phyloP scores from a whole-genome alignment of 106 monocot species.

The Cymbidium sinense region DNA sequence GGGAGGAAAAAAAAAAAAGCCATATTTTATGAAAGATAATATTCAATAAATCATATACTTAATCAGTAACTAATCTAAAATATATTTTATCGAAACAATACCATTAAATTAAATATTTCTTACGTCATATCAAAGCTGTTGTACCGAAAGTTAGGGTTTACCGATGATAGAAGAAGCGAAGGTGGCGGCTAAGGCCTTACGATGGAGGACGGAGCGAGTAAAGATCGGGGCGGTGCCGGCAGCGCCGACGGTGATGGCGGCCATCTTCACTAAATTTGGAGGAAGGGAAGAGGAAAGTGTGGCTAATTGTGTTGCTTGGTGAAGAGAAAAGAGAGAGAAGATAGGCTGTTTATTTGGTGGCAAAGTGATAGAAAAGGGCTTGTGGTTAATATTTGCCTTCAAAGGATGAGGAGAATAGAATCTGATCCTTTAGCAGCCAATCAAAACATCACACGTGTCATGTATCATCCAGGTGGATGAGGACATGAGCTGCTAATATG shows the following conservation, averaged over 20 bases:
- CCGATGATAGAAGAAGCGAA: not conserved
- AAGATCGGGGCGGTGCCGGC: not conserved
- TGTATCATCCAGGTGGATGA: too few species aligned
- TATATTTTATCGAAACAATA: too few species aligned
- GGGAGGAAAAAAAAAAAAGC: too few species aligned
- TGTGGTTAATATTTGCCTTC: not conserved
- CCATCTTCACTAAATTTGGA: not conserved
- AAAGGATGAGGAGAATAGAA: not conserved
- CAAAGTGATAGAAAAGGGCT: not conserved
- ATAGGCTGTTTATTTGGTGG: not conserved
- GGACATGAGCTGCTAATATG: too few species aligned
- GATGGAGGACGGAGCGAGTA: not conserved
- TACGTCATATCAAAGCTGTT: too few species aligned
- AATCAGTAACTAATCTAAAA: too few species aligned
- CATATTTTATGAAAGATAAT: too few species aligned
- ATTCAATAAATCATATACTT: too few species aligned
- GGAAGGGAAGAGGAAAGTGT: not conserved
- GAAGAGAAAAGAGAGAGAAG: not conserved
- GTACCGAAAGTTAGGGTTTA: not conserved
- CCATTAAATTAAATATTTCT: too few species aligned
- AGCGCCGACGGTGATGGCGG: not conserved
- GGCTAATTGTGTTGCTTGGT: not conserved
- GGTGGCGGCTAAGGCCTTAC: not conserved
- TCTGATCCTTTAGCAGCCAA: not conserved
- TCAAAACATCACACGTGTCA: not conserved